Evolutionary conservation across 257 asterid species (phyloP).

Genomic region (Nicotiana paniculata): DNA sequence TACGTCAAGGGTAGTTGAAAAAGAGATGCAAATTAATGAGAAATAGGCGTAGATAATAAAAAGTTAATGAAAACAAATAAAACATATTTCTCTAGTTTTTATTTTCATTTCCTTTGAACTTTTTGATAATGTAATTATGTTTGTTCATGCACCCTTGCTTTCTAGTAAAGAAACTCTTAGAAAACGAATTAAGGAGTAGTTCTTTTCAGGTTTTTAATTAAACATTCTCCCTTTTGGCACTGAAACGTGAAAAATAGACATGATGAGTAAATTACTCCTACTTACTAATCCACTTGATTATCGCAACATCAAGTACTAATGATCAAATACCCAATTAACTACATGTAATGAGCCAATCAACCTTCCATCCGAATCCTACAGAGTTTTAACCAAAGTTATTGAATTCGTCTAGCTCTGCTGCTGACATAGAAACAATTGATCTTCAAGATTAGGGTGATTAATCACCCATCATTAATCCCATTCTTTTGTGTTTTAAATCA

Average conservation of each 20-base stretch:
- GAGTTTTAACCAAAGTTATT: no score
- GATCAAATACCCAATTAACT: background rate
- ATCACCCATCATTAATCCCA: slow-evolving; percentile 32
- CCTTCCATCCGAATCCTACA: no score
- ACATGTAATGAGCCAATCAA: background rate
- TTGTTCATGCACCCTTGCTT: background rate
- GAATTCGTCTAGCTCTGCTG: no score
- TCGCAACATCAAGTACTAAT: background rate
- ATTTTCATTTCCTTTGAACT: no score
- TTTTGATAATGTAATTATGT: background rate
- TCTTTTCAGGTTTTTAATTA: background rate
- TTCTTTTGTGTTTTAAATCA: slow-evolving; percentile 14
- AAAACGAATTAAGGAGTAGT: background rate
- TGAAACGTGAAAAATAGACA: background rate
- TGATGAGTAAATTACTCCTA: background rate
- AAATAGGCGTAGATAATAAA: no score
- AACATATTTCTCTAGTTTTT: no score
- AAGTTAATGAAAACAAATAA: no score
- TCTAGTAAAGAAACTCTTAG: background rate
- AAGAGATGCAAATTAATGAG: no score
- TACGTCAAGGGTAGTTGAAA: no score
- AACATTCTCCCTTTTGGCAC: background rate
- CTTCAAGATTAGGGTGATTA: slow-evolving; percentile 41
- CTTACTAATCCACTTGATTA: no score
- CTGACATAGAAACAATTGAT: background rate